phyloP scores from a whole-genome alignment of 2,329 filamentous ascomycete genomes.

The Cyphellophora europaea region DNA sequence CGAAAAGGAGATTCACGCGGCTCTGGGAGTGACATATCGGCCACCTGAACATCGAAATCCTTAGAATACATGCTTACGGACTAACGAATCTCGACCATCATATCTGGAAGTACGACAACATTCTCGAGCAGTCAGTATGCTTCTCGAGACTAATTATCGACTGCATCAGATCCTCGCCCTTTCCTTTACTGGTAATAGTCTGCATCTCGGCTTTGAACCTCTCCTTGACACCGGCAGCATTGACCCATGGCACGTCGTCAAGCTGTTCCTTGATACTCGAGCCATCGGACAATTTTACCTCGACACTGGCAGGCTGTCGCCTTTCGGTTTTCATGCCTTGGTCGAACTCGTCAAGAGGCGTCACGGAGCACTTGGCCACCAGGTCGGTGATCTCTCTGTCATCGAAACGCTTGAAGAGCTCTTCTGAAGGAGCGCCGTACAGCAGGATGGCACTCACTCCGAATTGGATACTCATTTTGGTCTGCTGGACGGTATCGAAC shows the following conservation, averaged over 20 bases:
- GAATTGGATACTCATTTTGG: slow-evolving; percentile 9
- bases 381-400: slow-evolving; percentile 2
- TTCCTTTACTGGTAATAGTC: background rate
- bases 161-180: background rate
- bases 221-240: slow-evolving; percentile 2
- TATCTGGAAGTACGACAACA: background rate
- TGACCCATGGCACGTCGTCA: slow-evolving; percentile 8
- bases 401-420: slow-evolving; percentile 1
- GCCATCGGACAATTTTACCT: slow-evolving; percentile 4
- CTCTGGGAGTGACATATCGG: slow-evolving; percentile 73
- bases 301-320: slow-evolving; percentile 6
- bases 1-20: slow-evolving; percentile 73
- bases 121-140: background rate
- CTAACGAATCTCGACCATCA: background rate
- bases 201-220: slow-evolving; percentile 2
- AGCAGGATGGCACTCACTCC: slow-evolving; percentile 5
- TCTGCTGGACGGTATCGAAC: slow-evolving; percentile 6
- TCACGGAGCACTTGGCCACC: slow-evolving; percentile 2
- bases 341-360: slow-evolving; percentile 3
- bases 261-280: background rate
- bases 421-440: slow-evolving; percentile 5
- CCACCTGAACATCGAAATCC: slow-evolving; percentile 51
- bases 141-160: background rate
- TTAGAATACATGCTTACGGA: background rate
- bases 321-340: slow-evolving; percentile 3